Evolutionary conservation across 192 early-diverging fungal genomes (phyloP).

Genomic region (Rhizophagus clarus): DNA sequence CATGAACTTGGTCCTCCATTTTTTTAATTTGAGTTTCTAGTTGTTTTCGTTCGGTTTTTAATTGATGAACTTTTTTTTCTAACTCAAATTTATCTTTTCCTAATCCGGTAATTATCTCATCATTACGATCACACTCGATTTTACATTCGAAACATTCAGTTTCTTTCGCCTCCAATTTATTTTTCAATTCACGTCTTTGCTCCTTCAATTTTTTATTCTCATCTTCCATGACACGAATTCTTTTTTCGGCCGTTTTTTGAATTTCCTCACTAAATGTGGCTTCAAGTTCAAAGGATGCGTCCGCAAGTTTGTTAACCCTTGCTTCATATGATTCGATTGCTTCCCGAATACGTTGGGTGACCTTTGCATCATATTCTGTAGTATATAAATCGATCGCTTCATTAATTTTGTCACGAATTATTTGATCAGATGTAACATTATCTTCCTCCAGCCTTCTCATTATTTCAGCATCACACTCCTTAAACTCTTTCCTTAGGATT

Average conservation of each 20-base stretch:
- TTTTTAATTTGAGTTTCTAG: not conserved
- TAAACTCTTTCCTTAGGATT: not conserved
- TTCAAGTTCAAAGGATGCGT: slow-evolving; percentile 8
- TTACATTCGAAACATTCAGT: not conserved
- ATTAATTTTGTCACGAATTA: not conserved
- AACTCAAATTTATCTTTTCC: not conserved
- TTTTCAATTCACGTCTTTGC: not conserved
- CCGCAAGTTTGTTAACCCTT: not conserved
- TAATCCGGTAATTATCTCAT: not conserved
- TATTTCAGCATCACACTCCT: not conserved
- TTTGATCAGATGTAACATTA: not conserved
- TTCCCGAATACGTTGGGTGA: not conserved
- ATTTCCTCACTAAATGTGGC: not conserved
- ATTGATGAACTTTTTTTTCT: not conserved
- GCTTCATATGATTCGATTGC: not conserved
- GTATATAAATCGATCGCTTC: not conserved
- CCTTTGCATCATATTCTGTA: not conserved
- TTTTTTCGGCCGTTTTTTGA: not conserved
- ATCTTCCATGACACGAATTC: not conserved
- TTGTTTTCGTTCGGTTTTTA: not conserved
- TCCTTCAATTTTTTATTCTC: not conserved
- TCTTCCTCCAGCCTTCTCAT: not conserved
- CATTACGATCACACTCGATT: not conserved
- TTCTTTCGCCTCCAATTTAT: not conserved
- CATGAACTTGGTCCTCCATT: not conserved